These are phyloP conservation scores for Mucor sp. DNA, from an alignment of 371 early-diverging fungal species.

Conservation along the genomic window DNA sequence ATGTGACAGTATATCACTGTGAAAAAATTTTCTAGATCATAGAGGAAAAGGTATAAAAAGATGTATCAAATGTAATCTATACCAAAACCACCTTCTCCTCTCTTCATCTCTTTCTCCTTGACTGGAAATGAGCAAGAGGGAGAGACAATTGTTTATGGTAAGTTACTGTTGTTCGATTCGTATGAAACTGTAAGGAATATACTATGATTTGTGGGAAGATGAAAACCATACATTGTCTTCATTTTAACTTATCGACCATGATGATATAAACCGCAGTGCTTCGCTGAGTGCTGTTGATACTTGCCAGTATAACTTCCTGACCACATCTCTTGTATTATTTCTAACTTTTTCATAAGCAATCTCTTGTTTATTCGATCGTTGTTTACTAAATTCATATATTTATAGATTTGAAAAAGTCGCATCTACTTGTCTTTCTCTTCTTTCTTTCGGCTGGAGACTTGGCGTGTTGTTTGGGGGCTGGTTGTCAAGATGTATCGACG, in stretches of 20 bases:
- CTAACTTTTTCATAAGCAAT: neutral
- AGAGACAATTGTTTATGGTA: neutral
- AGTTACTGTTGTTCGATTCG: constrained; percentile 1
- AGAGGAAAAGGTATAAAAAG: neutral
- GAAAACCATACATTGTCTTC: constrained; percentile 39
- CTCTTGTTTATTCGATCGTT: neutral
- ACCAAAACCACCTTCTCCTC: neutral
- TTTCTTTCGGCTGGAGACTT: neutral
- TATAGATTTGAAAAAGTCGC: neutral
- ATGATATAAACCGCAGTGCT: constrained; percentile 45
- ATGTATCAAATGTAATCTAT: neutral
- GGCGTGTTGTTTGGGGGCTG: neutral
- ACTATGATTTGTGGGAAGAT: constrained; percentile 17
- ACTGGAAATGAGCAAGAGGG: neutral
- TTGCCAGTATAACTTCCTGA: constrained; percentile 49
- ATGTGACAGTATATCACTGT: neutral
- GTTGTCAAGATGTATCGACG: neutral
- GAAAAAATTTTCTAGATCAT: neutral
- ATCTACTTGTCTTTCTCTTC: neutral
- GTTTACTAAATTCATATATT: neutral
- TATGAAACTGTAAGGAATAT: constrained; percentile 3
- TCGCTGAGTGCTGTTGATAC: constrained; percentile 50
- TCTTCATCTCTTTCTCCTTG: neutral
- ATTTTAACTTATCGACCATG: constrained; percentile 47
- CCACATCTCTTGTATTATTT: constrained; percentile 7